Base-by-base conservation (phyloP, 164 flowering plant genomes). In the Malania oleifera region DNA sequence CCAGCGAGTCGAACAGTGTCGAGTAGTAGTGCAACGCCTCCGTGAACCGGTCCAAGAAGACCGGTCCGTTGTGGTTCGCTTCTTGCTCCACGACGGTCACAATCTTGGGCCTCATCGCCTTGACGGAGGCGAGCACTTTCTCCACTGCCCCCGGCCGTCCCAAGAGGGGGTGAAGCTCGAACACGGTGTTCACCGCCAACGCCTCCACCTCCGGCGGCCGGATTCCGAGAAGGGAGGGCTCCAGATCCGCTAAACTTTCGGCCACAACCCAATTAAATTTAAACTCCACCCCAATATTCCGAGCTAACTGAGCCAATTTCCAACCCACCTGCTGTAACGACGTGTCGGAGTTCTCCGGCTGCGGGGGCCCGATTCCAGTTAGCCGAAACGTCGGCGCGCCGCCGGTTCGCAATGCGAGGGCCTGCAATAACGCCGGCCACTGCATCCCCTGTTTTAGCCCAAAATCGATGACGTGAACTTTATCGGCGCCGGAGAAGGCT, bases 381-480 rank as follows among this genome's bases (percentile, higher is more conserved):
- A 73, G 62, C 38, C 77, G 56, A 20, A 73, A 73, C 5, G 59
- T 48, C 26, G 74, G 74, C 5, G 74, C 72, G 0, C 77, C 77
- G 2, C 69, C 74, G 9, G 63, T 56, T 1, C 77, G 66, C n/a
- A 74, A 27, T 7, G 74, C 77, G 1, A 74, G 61, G 0, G 69
- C 74, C 44, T 74, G 77, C 61, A 74, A 52, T 41, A 74, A 54
- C 6, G 67, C 74, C 27, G 77, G 77, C 77, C 77, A 70, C 43
- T 74, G 77, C 73, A 67, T 58, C 47, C 78, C 75, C 35, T 70
- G 70, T 1, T 67, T 70, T 54, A 74, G 44, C 19, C 71, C 52
- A 41, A 73, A 69, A 63, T 73, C 77, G 18, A 73, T 54, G 10
- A 73, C 73, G 25, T 73, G 76, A 1, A 73, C 76, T 5, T 47